Evolutionary conservation across 164 flowering plant species (phyloP).

Genomic region (Kingdonia uniflora): DNA sequence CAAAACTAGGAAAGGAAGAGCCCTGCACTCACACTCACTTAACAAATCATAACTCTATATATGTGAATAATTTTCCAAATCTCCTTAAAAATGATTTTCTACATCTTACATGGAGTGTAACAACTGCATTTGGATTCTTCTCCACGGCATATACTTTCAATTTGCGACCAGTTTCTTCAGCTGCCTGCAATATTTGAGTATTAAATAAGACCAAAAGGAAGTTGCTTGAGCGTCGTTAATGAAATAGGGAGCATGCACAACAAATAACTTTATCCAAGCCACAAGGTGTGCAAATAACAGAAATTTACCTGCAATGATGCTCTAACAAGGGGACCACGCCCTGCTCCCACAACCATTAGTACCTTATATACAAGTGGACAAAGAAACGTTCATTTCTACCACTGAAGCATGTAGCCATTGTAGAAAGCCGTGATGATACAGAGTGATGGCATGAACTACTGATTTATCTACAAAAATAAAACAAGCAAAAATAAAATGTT

Average conservation of each 20-base stretch:
- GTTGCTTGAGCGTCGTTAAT: not conserved
- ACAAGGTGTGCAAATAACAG: not conserved
- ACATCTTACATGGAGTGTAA: slow-evolving; percentile 87
- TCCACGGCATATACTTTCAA: slow-evolving; percentile 93
- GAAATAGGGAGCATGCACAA: not conserved
- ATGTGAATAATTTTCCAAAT: no score
- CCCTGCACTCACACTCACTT: no score
- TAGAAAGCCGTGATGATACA: no score
- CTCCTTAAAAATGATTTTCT: not conserved
- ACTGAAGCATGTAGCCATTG: no score
- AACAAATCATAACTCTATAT: no score
- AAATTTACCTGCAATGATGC: slow-evolving; percentile 78
- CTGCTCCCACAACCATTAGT: slow-evolving; percentile 99
- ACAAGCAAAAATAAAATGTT: not conserved
- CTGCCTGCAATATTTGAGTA: slow-evolving; percentile 43
- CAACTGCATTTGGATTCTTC: slow-evolving; percentile 98
- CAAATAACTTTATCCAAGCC: not conserved
- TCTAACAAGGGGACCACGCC: slow-evolving; percentile 97
- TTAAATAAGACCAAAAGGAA: not conserved
- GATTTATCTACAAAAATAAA: not conserved
- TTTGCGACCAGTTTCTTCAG: slow-evolving; percentile 88
- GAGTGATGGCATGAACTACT: no score
- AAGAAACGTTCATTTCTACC: no score
- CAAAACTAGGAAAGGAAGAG: no score
- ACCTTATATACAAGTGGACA: slow-evolving; percentile 35